phyloP scores from a whole-genome alignment of 768 basidiomycete species.

The Pleurotus pulmonarius region DNA sequence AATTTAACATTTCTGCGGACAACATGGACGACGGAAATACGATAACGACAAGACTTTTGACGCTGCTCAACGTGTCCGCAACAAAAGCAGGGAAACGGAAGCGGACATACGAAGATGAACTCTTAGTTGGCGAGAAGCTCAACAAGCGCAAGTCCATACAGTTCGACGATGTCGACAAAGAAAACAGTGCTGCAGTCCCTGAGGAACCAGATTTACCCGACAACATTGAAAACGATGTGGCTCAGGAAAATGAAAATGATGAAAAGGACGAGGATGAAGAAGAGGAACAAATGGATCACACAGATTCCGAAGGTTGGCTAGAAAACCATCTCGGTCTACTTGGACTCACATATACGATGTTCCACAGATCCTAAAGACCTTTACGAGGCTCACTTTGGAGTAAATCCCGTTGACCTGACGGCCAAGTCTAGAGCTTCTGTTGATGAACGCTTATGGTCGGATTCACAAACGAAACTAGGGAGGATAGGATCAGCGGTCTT shows the following conservation, averaged over 20 bases:
- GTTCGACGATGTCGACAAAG: conserved; percentile 18
- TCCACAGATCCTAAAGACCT: conserved; percentile 28
- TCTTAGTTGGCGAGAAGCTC: conserved; percentile 51
- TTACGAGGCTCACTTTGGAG: conserved; percentile 78
- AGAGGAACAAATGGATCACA: conserved; percentile 20
- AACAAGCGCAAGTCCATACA: conserved; percentile 58
- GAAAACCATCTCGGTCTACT: too few species aligned
- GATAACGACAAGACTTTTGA: conserved; percentile 77
- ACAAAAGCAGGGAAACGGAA: conserved; percentile 64
- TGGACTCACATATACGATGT: too few species aligned
- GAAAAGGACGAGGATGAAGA: conserved; percentile 11
- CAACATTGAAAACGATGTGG: conserved; percentile 14
- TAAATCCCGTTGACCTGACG: conserved; percentile 46
- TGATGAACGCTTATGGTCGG: conserved; percentile 56
- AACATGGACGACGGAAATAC: conserved; percentile 42
- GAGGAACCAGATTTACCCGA: conserved; percentile 15
- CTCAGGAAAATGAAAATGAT: conserved; percentile 16
- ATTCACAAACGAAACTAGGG: conserved; percentile 42
- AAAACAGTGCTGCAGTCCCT: neutral
- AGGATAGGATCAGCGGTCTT: conserved; percentile 56
- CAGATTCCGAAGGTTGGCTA: conserved; percentile 24
- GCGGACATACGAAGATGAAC: conserved; percentile 35
- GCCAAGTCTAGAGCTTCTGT: conserved; percentile 46
- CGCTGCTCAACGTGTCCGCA: conserved; percentile 87
- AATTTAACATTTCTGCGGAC: neutral